Evolutionary conservation across 2,329 filamentous ascomycete species (phyloP), one percentile per base, ranked within the genome.

Genomic region (Epichloe sp.): DNA sequence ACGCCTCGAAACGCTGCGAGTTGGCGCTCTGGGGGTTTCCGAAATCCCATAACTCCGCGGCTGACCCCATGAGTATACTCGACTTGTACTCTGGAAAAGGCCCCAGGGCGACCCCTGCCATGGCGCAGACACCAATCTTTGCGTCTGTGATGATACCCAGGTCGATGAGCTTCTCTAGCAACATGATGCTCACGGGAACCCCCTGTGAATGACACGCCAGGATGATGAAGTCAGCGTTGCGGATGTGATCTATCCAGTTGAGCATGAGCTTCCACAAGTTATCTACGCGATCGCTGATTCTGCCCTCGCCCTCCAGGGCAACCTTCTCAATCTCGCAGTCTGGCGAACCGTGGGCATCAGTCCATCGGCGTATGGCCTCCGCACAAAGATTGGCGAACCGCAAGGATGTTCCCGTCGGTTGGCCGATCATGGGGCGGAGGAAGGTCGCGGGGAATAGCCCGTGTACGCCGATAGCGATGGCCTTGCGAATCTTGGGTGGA

Each of bases 121-220:
- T 84, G 19, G 81, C 90, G 62, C 93, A 96, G 11, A 98, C 78
- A 2, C 91, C 90, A 44, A 98, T 83, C 49, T 82, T 83, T 5
- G 85, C 78, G 41, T 79, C 78, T 14, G 81, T 83, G 34, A 97
- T 78, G 57, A 93, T 87, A 2, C 90, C 90, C 53, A 96, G 82
- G 49, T 93, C 85, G 50, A 98, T 90, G 42, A 98, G 74, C 66
- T 95, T 96, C 5, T 90, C 88, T 5, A 97, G 76, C 3, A 98
- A 75, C 82, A 96, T 96, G 53, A 95, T 78, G 5, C 86, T 85
- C 0, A 98, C 93, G 0, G 93, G 93, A 0, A 97, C 93, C 93
- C 93, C 93, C 66, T 98, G 93, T 3, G 88, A 95, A 65, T 98
- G 93, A 54, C 89, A 95, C 3, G 88, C 88, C n/a, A 98, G 72